Base-by-base conservation (phyloP, 1,284 basidiomycete genomes). In the Fomitopsis pinicola region DNA sequence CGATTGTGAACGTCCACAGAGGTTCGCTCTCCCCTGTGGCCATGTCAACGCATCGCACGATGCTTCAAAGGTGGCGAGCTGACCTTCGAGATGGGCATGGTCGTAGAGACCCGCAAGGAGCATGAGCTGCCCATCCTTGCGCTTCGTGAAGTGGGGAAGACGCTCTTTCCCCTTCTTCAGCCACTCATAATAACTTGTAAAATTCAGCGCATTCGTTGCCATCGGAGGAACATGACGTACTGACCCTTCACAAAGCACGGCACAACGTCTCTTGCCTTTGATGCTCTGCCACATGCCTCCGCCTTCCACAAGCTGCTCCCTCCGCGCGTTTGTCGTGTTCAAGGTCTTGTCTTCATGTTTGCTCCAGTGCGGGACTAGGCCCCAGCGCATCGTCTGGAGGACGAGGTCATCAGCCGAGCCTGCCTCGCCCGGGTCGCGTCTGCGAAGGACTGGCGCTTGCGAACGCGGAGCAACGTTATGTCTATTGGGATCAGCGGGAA, bases 101-200 rank as follows among this genome's bases (percentile, higher is more conserved):
- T 97, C 95, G 71, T 91, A 98, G 0, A 98, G 76, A 0, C 95
- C 96, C 0, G 96, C 96, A 69, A 98, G 81, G 38, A 95, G 84
- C 84, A 98, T 87, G 2, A 97, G 68, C 38, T 78, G 80, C 2
- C 83, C 84, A 53, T 88, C 82, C 40, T 83, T 80, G 48, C 84
- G 87, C 69, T 88, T 91, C 22, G 85, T 88, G 67, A 94, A 95
- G 71, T 96, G 86, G 0, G 95, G 92, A 0, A 92, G 69, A 63
- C 91, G 89, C 15, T 87, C 81, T 66, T 87, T 88, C 52, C 89
- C 89, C 69, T 89, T 94, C 65, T 87, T 89, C 58, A 92, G 79
- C 92, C 96, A 98, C 77, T 94, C 96, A 73, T 89, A 98, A 75
- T 95, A 97, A 48, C 89, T 95, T 61, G 38, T 67, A 60, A 22